Evolutionary conservation across 306 rosid species (phyloP), one percentile per base, ranked within the genome.

Genomic region (Cicer pinnatifidum): DNA sequence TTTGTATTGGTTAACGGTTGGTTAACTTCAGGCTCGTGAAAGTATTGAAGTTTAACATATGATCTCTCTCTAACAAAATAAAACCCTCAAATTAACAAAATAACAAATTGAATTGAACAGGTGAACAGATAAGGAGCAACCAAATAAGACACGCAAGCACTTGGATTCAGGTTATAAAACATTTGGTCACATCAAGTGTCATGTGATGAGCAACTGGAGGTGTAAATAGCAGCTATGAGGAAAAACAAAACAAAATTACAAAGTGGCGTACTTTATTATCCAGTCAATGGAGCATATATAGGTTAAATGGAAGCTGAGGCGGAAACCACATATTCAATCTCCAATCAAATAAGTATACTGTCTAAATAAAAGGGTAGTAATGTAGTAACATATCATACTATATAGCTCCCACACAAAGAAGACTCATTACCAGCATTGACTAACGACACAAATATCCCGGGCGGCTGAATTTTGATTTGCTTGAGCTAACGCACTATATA

Each of bases 251-350:
- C 20, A 53, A 28, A 11, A 41, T 50, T 53, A 53, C 6, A 68
- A 74, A 79, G 73, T 76, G 71, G 72, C 1, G 66, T 40, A 28
- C 81, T 52, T 71, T 61, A 75, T 71, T 61, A 75, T 80, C 78
- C 76, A 69, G 74, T 82, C 72, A 84, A 75, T 53, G 71, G 81
- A 83, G 81, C 84, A 78, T 56, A 61, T 52, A 9, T 46, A 23
- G 1, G 39, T n/a, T 15, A 53, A 84, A 67, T 88, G 93, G 96
- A 78, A 39, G 78, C 80, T 85, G 90, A 88, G 87, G 69, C 69
- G 59, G 93, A 90, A 80, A 44, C 11, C 67, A 92, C 84, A 89
- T 70, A 51, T 17, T 43, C 57, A 73, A 45, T 70, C 71, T 58
- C 82, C 72, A 85, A 78, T 82, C 71, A 82, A 78, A 54, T 58